Evolutionary conservation across 441 rosid species (phyloP), one percentile per base, ranked within the genome.

Genomic region (Sinapis alba): DNA sequence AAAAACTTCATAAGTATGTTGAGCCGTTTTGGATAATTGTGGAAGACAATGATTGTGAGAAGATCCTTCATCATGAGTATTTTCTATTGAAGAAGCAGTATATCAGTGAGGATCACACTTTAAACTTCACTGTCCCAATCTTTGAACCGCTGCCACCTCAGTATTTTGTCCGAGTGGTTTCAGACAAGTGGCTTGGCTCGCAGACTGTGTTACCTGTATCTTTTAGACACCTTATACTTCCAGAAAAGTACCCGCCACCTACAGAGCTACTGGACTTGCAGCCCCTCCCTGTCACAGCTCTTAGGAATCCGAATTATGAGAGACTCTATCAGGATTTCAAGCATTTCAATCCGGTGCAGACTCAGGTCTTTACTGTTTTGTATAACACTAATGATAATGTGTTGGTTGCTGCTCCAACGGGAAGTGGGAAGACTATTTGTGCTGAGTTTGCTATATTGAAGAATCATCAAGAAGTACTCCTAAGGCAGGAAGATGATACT

Each of bases 11-110:
- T 79, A 93, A 91, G 7, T 88, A 84, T 81, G 94, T 86, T 77
- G 97, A 93, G 82, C 96, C 96, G 50, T 91, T 91, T 84, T 93
- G 96, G 97, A 84, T 91, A 13, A 84, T 88, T 45, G 94, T 91
- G 85, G 94, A 91, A 84, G 98, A 93, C 77, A 91, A 85, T 53
- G 93, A 90, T 75, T 93, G 96, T 20, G 96, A 93, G 72, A 82
- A 81, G 72, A 82, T 91, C 72, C 94, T 93, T 65, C 92, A 93
- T 79, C 93, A 93, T n/a, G 97, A 91, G 83, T 91, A 88, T 69
- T 91, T 93, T 74, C 73, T 91, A 83, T 81, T 93, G 83, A 91
- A 91, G 84, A 93, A 88, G 78, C 97, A 91, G 86, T 86, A 86
- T 58, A 81, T 89, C 62, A 92, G 85, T 54, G 92, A 90, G 80